Percentiles rank a stretch among this genome's conserved stretches.
phyloP scores from a whole-genome alignment of 2,329 filamentous ascomycete species.

The Endoconidiophora polonica region DNA sequence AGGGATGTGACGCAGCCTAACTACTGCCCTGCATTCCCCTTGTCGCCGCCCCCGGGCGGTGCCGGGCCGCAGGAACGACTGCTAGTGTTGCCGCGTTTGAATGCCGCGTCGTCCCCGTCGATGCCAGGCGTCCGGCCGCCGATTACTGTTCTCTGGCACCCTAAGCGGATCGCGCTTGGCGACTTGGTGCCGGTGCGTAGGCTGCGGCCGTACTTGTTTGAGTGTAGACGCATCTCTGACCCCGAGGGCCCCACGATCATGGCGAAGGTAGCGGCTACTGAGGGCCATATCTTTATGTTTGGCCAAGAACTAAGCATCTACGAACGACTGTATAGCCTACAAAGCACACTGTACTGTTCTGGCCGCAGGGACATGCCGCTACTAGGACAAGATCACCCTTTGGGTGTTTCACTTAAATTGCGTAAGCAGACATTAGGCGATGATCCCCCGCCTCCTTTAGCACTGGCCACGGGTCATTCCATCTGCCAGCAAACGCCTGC shows the following conservation, averaged over 20 bases:
- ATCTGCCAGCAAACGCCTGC: neutral
- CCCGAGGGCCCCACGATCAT: neutral
- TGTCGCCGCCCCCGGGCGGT: neutral
- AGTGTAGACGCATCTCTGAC: neutral
- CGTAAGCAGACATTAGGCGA: too few species aligned
- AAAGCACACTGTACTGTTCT: too few species aligned
- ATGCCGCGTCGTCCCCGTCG: neutral
- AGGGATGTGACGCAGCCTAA: too few species aligned
- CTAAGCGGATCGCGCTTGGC: neutral
- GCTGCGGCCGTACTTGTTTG: neutral
- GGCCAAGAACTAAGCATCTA: neutral
- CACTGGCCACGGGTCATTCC: too few species aligned
- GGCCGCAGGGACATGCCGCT: too few species aligned
- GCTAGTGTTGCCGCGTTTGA: too few species aligned
- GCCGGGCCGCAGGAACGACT: too few species aligned
- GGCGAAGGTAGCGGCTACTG: neutral
- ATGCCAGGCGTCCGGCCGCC: neutral
- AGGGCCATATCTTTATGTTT: conserved; percentile 1
- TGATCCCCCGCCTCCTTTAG: too few species aligned
- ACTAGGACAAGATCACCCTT: too few species aligned
- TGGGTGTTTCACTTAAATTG: too few species aligned
- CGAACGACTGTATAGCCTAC: too few species aligned
- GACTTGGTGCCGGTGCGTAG: neutral
- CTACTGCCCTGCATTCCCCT: neutral
- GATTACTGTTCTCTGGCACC: neutral